Conservation (phyloP, 2,329 filamentous ascomycete genomes). For the Neofusicoccum kwambonambiense region DNA sequence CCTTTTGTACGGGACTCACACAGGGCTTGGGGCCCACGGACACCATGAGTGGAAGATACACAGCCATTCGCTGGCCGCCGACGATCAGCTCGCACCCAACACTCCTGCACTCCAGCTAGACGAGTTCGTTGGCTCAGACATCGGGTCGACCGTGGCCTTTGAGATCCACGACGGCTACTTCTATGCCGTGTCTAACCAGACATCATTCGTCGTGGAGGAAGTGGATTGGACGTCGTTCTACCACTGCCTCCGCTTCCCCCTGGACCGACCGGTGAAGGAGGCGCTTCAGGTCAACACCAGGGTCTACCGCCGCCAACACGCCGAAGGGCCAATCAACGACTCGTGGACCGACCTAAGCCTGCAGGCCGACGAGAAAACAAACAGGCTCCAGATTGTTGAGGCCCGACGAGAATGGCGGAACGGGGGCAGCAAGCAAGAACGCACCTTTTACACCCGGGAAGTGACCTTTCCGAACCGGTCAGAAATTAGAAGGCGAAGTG, state of each 20-base stretch:
- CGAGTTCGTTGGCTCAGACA: constrained; percentile 61
- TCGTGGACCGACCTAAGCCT: constrained; percentile 69
- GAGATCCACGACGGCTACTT: constrained; percentile 66
- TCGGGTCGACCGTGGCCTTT: constrained; percentile 69
- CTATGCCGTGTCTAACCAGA: constrained; percentile 68
- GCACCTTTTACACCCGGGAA: constrained; percentile 64
- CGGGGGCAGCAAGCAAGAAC: constrained; percentile 56
- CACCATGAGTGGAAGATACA: constrained; percentile 62
- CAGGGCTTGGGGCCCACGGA: constrained; percentile 52
- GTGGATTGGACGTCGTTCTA: constrained; percentile 70
- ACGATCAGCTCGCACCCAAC: not conserved
- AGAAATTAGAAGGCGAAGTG: not conserved
- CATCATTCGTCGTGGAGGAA: constrained; percentile 61
- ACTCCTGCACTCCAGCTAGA: constrained; percentile 53
- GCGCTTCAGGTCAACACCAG: constrained; percentile 46
- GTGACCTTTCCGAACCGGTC: constrained; percentile 43
- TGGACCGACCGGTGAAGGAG: constrained; percentile 46
- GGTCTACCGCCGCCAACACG: constrained; percentile 66
- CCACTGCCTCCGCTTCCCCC: constrained; percentile 62
- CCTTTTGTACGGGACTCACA: constrained; percentile 67
- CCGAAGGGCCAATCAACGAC: constrained; percentile 71
- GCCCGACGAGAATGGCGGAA: constrained; percentile 66
- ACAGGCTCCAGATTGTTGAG: constrained; percentile 63
- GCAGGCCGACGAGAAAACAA: constrained; percentile 58
- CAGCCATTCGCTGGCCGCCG: constrained; percentile 35